Percentiles rank a stretch among this genome's conserved stretches.
Conservation (phyloP, 2,329 filamentous ascomycete species). For the Proliferodiscus dingleyae region DNA sequence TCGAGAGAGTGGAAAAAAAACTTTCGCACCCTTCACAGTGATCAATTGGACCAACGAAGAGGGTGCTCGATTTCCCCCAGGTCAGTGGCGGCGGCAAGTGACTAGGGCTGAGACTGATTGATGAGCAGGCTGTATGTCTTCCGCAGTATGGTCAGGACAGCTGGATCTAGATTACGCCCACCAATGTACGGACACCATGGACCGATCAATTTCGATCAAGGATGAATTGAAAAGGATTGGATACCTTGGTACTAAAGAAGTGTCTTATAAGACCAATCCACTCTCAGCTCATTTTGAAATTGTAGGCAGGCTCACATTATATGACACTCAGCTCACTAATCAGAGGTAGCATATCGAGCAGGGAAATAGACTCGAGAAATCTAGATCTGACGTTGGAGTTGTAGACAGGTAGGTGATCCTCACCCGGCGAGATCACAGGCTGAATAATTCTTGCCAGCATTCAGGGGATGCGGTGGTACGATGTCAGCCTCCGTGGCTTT, state of each 20-base stretch:
- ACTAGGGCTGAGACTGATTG: neutral
- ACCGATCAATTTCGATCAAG: conserved; percentile 3
- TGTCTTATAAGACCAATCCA: conserved; percentile 52
- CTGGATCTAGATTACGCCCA: conserved; percentile 58
- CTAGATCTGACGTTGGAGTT: conserved; percentile 57
- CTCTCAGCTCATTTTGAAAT: conserved; percentile 74
- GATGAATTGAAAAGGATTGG: conserved; percentile 63
- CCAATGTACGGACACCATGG: conserved; percentile 56
- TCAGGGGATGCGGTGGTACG: conserved; percentile 71
- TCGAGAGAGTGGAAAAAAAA: conserved; percentile 60
- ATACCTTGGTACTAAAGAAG: conserved; percentile 54
- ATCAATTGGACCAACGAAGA: conserved; percentile 50
- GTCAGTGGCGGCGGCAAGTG: neutral
- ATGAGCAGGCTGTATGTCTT: conserved; percentile 65
- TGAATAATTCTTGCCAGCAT: conserved; percentile 36
- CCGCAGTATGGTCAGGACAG: conserved; percentile 68
- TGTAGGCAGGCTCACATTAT: neutral
- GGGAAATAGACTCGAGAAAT: conserved; percentile 64
- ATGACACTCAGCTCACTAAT: neutral
- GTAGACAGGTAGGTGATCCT: conserved; percentile 59
- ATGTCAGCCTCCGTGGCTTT: conserved; percentile 50
- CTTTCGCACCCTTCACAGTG: conserved; percentile 56
- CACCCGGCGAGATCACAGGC: too few relatives aligned
- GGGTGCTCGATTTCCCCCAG: conserved; percentile 58
- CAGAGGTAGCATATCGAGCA: conserved; percentile 61